A percentile compares a stretch with the other conserved stretches of the same genome.
phyloP scores from a whole-genome alignment of 257 asterid genomes.

The Nicotiana paniculata region DNA sequence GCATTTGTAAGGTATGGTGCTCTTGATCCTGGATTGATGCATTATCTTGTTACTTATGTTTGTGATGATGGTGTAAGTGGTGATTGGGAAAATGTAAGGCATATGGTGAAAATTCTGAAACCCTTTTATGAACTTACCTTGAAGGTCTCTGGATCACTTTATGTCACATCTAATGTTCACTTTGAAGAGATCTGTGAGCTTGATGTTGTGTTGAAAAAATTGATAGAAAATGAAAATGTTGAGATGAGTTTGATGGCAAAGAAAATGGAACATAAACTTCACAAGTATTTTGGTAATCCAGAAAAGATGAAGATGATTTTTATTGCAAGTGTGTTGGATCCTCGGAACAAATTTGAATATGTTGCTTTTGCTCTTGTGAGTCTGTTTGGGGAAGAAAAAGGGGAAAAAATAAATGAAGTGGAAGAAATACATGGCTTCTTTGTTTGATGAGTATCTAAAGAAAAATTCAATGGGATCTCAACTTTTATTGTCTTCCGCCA shows the following conservation, averaged over 20 bases:
- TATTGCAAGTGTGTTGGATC: neutral
- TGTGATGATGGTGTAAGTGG: neutral
- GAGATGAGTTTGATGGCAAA: neutral
- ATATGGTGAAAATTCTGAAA: neutral
- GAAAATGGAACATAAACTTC: neutral
- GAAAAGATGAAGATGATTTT: neutral
- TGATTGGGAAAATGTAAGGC: slow-evolving; percentile 7
- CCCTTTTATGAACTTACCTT: neutral
- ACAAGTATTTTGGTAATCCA: neutral
- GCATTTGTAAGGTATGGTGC: neutral
- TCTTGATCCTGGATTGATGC: neutral
- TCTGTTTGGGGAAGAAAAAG: neutral
- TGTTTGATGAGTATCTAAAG: neutral
- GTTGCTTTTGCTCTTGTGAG: neutral
- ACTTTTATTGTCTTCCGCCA: neutral
- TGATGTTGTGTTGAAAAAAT: neutral
- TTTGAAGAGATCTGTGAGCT: neutral
- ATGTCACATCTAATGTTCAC: neutral
- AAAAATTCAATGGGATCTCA: neutral
- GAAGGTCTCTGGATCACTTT: neutral
- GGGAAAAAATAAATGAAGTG: neutral
- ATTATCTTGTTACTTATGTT: neutral
- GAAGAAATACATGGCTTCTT: neutral
- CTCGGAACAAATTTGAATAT: neutral
- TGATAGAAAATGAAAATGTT: neutral